Percentiles rank a stretch among this genome's conserved stretches.
Evolutionary conservation across 257 asterid species (phyloP).

Genomic region (Fraxinus cuspidata): DNA sequence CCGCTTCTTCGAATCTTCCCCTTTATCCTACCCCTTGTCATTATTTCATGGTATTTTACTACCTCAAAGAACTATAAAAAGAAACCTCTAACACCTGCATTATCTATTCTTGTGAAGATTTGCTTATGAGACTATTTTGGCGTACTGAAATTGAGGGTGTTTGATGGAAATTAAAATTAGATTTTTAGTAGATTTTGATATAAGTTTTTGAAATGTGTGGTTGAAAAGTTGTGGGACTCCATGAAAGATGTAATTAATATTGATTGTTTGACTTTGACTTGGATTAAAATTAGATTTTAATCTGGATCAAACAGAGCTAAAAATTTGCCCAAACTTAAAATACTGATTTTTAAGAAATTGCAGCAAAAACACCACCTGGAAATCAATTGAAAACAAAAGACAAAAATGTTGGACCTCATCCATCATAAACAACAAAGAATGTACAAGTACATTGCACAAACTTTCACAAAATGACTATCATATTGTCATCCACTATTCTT

Average conservation of each 20-base stretch:
- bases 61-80: slow-evolving; percentile 28
- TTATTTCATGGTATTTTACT: slow-evolving; percentile 24
- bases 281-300: too few relatives aligned
- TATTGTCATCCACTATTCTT: neutral
- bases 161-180: too few relatives aligned
- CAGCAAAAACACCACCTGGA: slow-evolving; percentile 37
- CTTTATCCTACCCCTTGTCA: slow-evolving; percentile 80
- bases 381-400: slow-evolving; percentile 12
- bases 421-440: neutral
- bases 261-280: too few relatives aligned
- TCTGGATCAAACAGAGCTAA: too few relatives aligned
- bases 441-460: neutral
- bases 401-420: slow-evolving; percentile 4
- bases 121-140: slow-evolving; percentile 17
- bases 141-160: slow-evolving; percentile 27
- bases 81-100: slow-evolving; percentile 39
- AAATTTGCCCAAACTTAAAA: slow-evolving; percentile 23
- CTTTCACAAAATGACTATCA: neutral
- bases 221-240: too few relatives aligned
- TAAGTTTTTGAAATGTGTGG: too few relatives aligned
- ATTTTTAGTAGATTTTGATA: too few relatives aligned
- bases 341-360: slow-evolving; percentile 20
- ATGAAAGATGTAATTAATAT: too few relatives aligned
- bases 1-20: slow-evolving; percentile 75
- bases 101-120: slow-evolving; percentile 40